Percentiles rank a stretch among this genome's conserved stretches.
Evolutionary conservation across 306 rosid species (phyloP).

Genomic region (Corylus avellana): DNA sequence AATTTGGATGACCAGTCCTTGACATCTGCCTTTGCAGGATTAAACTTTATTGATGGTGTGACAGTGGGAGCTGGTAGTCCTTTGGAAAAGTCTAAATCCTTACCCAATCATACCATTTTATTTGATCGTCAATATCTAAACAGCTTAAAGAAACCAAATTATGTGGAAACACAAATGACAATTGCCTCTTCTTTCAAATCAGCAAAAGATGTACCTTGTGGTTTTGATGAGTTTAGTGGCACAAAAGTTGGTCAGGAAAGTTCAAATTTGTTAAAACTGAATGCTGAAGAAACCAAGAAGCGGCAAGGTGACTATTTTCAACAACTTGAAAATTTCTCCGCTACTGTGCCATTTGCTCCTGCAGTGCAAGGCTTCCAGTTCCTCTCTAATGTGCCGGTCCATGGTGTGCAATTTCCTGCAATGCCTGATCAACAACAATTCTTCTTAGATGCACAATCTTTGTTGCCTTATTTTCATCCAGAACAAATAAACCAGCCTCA

Average conservation of each 20-base stretch:
- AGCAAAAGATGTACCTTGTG: slow-evolving; percentile 27
- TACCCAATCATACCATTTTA: slow-evolving; percentile 15
- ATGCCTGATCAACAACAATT: slow-evolving; percentile 43
- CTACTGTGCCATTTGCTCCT: slow-evolving; percentile 28
- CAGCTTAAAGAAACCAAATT: slow-evolving; percentile 20
- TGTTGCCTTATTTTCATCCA: slow-evolving; percentile 29
- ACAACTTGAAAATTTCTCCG: slow-evolving; percentile 22
- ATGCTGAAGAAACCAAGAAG: slow-evolving; percentile 34
- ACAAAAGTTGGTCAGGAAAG: slow-evolving; percentile 34
- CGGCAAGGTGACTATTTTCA: slow-evolving; percentile 20
- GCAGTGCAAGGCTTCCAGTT: slow-evolving; percentile 32
- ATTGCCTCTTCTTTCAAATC: slow-evolving; percentile 31
- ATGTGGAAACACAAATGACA: slow-evolving; percentile 24
- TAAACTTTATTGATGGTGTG: slow-evolving; percentile 29
- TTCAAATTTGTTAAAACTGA: slow-evolving; percentile 27
- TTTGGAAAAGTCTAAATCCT: slow-evolving; percentile 11
- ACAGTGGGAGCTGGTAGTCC: slow-evolving; percentile 6
- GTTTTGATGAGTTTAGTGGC: slow-evolving; percentile 26
- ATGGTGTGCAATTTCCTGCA: slow-evolving; percentile 43
- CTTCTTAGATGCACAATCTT: slow-evolving; percentile 28
- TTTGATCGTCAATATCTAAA: slow-evolving; percentile 24
- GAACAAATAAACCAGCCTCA: slow-evolving; percentile 39
- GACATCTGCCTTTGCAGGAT: slow-evolving; percentile 42
- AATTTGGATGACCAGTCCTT: slow-evolving; percentile 36
- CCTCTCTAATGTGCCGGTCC: slow-evolving; percentile 37